Evolutionary conservation across 169 alveolate genomes (phyloP), one percentile per base, ranked within the genome.

Genomic region (Plasmodium gallinaceum): DNA sequence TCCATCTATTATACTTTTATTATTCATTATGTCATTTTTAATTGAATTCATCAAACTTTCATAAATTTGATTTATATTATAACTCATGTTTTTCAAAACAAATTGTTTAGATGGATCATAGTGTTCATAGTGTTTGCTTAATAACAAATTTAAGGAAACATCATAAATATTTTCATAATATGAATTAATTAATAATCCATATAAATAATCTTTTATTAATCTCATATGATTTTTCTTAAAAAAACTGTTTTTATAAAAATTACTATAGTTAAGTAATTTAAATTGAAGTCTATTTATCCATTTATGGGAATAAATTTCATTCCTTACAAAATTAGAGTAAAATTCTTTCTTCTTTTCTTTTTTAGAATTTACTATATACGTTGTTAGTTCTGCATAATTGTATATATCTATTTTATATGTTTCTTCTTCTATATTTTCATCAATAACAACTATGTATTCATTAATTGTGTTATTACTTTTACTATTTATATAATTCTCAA

Each of bases 401-500:
- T 86, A 86, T 8, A 86, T 86, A 51, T 86, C 92, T 16, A 86
- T 71, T 26, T 62, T 69, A 42, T 71, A 71, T 32, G 14, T 66
- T n/a, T 86, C 87, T 22, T 86, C 92, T 16, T 61, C 76, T 52
- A 70, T 18, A 51, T 69, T 71, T 52, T 86, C 92, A 20, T 86
- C 92, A 10, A 86, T 86, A 7, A 86, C 75, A 22, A 86, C 92
- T 12, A 86, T 71, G 39, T 86, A 86, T 61, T 86, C 92, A n/a
- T 62, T 70, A 2, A 86, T 65, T 7, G 32, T 69, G 32, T 83
- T 68, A 18, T 39, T 71, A 12, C 60, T 70, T 22, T 71, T 60
- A 16, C 37, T 45, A 72, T 86, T 78, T 78, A 78, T 64, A 73
- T 78, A 78, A 54, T 70, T 48, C 10, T 22, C 26, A 51, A 32